phyloP scores from a whole-genome alignment of 257 asterid species.

The Buddleja alternifolia region DNA sequence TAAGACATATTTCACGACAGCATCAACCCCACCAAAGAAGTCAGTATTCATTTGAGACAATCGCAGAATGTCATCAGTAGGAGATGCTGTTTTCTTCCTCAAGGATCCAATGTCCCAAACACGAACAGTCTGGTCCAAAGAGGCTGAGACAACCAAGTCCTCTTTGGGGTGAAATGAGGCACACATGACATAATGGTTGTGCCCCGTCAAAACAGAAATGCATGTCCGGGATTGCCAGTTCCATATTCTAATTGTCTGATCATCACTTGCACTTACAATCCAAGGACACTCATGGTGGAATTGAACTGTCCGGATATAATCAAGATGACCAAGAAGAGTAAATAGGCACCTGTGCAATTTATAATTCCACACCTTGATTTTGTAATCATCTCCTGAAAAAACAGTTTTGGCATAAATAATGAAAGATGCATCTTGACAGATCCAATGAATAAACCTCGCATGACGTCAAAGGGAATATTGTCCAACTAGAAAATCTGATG shows the following conservation, averaged over 20 bases:
- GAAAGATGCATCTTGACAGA: not conserved
- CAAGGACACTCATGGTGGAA: slow-evolving; percentile 98
- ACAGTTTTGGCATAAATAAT: not conserved
- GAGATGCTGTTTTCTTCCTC: slow-evolving; percentile 90
- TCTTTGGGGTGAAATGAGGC: slow-evolving; percentile 98
- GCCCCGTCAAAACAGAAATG: slow-evolving; percentile 93
- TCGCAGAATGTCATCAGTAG: slow-evolving; percentile 90
- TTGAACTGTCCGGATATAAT: slow-evolving; percentile 92
- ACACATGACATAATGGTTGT: slow-evolving; percentile 98
- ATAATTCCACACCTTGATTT: slow-evolving; percentile 97
- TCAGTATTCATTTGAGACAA: slow-evolving; percentile 92
- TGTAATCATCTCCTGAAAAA: slow-evolving; percentile 94
- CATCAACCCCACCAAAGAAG: slow-evolving; percentile 98
- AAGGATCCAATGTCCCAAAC: slow-evolving; percentile 98
- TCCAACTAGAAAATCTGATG: not conserved
- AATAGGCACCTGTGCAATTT: slow-evolving; percentile 93
- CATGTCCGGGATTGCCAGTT: slow-evolving; percentile 99
- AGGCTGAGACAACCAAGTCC: slow-evolving; percentile 95
- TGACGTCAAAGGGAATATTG: not conserved
- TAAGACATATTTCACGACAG: slow-evolving; percentile 95
- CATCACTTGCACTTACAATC: slow-evolving; percentile 99
- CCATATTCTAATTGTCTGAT: slow-evolving; percentile 98
- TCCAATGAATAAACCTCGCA: no score
- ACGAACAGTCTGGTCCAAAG: slow-evolving; percentile 97
- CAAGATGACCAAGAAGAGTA: slow-evolving; percentile 98